phyloP scores from a whole-genome alignment of 371 early-diverging fungal genomes.

The Gilbertella persicaria region DNA sequence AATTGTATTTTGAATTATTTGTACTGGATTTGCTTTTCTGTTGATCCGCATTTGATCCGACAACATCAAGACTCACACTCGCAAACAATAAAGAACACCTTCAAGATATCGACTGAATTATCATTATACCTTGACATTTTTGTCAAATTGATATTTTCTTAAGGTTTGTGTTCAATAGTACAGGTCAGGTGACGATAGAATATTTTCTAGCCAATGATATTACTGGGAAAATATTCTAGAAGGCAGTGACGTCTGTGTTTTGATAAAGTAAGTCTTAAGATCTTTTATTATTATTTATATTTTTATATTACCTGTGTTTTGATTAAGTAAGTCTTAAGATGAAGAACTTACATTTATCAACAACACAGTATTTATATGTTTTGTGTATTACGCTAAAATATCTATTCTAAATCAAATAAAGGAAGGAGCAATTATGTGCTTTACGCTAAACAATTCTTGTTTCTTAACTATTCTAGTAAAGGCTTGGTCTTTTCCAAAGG shows the following conservation, averaged over 20 bases:
- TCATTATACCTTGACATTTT: too few species aligned
- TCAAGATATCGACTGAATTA: too few species aligned
- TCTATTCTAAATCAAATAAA: background rate
- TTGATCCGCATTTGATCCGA: too few species aligned
- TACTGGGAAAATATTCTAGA: background rate
- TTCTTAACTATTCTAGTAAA: background rate
- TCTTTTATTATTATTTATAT: background rate
- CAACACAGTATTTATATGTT: background rate
- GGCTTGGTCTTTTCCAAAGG: background rate
- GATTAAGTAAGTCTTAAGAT: background rate
- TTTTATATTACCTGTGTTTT: background rate
- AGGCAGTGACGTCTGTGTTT: background rate
- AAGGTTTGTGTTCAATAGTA: background rate
- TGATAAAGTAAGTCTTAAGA: background rate
- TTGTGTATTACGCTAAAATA: background rate
- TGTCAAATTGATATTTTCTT: background rate
- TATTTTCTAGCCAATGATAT: background rate
- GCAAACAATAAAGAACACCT: too few species aligned
- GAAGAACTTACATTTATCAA: background rate
- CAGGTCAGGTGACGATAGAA: too few species aligned
- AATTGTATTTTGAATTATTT: too few species aligned
- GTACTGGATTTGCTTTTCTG: too few species aligned
- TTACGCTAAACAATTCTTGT: background rate
- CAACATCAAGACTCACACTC: too few species aligned
- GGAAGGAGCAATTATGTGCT: background rate